Conservation (phyloP, 2,329 filamentous ascomycete genomes). For the Byssothecium circinans region DNA sequence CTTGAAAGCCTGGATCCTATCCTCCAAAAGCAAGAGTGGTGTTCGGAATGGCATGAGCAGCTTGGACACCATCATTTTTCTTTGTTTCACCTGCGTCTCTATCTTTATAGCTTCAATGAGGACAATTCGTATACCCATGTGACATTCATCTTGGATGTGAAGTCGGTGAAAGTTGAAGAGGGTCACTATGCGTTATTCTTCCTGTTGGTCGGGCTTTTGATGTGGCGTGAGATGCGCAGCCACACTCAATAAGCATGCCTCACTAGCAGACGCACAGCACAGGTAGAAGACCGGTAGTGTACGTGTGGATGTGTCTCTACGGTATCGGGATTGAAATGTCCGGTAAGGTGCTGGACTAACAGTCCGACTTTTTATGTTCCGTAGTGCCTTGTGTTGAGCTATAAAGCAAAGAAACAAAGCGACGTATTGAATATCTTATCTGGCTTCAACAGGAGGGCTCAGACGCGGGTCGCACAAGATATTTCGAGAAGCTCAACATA, state of each 20-base stretch:
- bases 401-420: conserved; percentile 1
- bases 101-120: conserved; percentile 5
- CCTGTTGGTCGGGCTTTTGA: too few relatives aligned
- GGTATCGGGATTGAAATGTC: too few relatives aligned
- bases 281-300: too few relatives aligned
- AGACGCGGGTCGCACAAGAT: neutral
- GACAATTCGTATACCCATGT: neutral
- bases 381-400: neutral
- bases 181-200: neutral
- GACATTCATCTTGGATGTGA: neutral
- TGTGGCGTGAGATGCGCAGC: too few relatives aligned
- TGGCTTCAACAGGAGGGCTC: conserved; percentile 5
- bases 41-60: neutral
- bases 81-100: conserved; percentile 1
- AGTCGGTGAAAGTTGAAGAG: neutral
- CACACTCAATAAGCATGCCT: too few relatives aligned
- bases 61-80: conserved; percentile 1
- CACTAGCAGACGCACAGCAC: too few relatives aligned
- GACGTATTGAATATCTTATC: neutral
- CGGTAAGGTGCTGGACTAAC: neutral
- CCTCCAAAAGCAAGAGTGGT: conserved; percentile 8
- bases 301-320: too few relatives aligned
- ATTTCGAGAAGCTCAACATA: too few relatives aligned
- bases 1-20: conserved; percentile 7
- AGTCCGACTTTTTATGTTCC: neutral